A percentile compares a stretch with the other conserved stretches of the same genome.
phyloP scores from a whole-genome alignment of 176 grass and related monocot species.

The Eragrostis curvula region DNA sequence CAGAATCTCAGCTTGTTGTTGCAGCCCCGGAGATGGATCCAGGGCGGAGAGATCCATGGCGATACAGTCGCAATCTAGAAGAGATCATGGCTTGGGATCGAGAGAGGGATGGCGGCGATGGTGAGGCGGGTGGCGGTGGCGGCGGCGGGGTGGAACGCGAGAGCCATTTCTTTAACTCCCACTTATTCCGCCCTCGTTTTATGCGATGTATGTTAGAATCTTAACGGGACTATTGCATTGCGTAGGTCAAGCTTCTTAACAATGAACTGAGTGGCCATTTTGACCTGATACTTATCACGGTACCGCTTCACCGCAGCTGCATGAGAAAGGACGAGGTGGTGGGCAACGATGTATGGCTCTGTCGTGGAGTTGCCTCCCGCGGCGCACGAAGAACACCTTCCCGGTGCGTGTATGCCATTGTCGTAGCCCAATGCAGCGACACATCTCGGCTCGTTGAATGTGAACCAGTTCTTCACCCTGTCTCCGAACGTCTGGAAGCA shows the following conservation, averaged over 20 bases:
- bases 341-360: constrained; percentile 72
- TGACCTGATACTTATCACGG: constrained; percentile 81
- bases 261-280: background rate
- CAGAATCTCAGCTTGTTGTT: too few species aligned
- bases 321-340: constrained; percentile 89
- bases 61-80: too few species aligned
- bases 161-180: too few species aligned
- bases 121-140: too few species aligned
- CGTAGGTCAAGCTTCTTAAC: too few species aligned
- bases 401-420: constrained; percentile 70
- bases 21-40: too few species aligned
- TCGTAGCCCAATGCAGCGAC: constrained; percentile 87
- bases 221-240: background rate
- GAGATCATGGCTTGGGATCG: too few species aligned
- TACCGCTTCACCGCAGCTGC: constrained; percentile 75
- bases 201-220: background rate
- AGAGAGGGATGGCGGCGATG: too few species aligned
- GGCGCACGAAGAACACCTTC: constrained; percentile 65
- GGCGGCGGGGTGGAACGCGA: too few species aligned
- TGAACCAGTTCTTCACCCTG: constrained; percentile 94
- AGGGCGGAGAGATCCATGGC: too few species aligned
- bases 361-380: constrained; percentile 82
- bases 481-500: constrained; percentile 83
- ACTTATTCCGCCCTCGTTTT: too few species aligned
- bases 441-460: constrained; percentile 87